Conservation (phyloP, 805 yeast genomes). For the Sugiyamaella boreocaroliniensis region DNA sequence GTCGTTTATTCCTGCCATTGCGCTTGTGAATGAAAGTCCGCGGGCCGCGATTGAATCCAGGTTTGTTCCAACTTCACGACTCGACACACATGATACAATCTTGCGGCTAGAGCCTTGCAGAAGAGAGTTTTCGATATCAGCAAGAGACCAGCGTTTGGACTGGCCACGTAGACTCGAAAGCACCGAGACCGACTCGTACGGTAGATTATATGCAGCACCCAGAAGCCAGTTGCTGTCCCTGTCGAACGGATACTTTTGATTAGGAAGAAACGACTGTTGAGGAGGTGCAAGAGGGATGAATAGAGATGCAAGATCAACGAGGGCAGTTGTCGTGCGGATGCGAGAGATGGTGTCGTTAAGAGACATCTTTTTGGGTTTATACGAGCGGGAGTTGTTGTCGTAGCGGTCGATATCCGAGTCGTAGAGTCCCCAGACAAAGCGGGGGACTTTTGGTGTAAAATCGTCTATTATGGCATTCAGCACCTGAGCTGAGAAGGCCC, state of each 20-base stretch:
- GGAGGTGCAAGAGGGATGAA: constrained; percentile 47
- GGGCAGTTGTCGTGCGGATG: constrained; percentile 40
- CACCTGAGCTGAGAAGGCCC: constrained; percentile 56
- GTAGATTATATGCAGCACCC: constrained; percentile 34
- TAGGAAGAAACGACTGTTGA: constrained; percentile 15
- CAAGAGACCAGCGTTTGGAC: constrained; percentile 35
- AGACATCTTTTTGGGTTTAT: constrained; percentile 10
- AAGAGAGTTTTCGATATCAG: constrained; percentile 38
- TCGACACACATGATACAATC: constrained; percentile 34
- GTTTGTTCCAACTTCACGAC: neutral
- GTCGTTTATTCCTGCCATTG: neutral
- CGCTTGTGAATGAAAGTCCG: neutral
- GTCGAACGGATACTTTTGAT: neutral
- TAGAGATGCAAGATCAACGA: constrained; percentile 45
- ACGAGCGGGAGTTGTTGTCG: neutral
- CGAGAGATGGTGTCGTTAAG: constrained; percentile 32
- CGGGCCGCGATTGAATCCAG: neutral
- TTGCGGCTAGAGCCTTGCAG: constrained; percentile 40
- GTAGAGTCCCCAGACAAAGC: constrained; percentile 44
- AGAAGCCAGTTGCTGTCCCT: constrained; percentile 38
- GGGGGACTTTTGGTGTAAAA: constrained; percentile 45
- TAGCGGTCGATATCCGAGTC: constrained; percentile 18
- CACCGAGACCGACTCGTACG: constrained; percentile 41
- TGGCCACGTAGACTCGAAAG: constrained; percentile 35
- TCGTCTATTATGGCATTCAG: constrained; percentile 62